Conservation (phyloP, 768 basidiomycete genomes). For the Pleurotus citrinopileatus region DNA sequence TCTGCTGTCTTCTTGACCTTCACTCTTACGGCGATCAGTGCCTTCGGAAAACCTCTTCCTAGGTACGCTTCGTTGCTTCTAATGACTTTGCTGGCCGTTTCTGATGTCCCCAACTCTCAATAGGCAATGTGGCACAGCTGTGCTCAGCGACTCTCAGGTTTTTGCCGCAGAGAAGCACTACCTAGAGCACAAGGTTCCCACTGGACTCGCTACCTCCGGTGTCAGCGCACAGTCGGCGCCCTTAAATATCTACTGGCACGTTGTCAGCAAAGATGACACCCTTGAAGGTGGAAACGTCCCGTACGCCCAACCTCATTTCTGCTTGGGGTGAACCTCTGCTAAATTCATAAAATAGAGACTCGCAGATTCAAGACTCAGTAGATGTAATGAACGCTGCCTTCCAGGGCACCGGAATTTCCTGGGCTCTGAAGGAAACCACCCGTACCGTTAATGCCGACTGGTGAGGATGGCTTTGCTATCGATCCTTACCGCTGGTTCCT, state of each 20-base stretch:
- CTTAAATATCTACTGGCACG: constrained; percentile 32
- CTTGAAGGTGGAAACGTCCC: constrained; percentile 28
- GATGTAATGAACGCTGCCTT: constrained; percentile 11
- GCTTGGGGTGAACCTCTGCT: neutral
- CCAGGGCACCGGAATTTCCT: constrained; percentile 24
- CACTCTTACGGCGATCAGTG: constrained; percentile 23
- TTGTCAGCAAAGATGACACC: constrained; percentile 30
- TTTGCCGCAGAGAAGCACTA: constrained; percentile 39
- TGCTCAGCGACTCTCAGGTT: constrained; percentile 31
- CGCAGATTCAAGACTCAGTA: neutral
- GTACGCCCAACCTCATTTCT: constrained; percentile 17
- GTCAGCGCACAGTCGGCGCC: constrained; percentile 7
- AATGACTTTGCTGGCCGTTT: too few relatives aligned
- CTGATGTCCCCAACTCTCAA: too few relatives aligned
- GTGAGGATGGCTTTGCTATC: constrained; percentile 17
- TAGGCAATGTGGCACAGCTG: constrained; percentile 37
- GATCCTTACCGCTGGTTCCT: neutral
- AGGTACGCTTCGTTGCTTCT: constrained; percentile 11
- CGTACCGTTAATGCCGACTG: constrained; percentile 43
- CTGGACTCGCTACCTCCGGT: constrained; percentile 9
- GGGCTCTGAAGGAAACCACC: constrained; percentile 30
- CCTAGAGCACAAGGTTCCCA: constrained; percentile 30
- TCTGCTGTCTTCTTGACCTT: constrained; percentile 22
- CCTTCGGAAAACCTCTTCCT: constrained; percentile 24
- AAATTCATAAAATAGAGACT: neutral